phyloP scores from a whole-genome alignment of 306 rosid genomes.

The Ziziphus jujuba region DNA sequence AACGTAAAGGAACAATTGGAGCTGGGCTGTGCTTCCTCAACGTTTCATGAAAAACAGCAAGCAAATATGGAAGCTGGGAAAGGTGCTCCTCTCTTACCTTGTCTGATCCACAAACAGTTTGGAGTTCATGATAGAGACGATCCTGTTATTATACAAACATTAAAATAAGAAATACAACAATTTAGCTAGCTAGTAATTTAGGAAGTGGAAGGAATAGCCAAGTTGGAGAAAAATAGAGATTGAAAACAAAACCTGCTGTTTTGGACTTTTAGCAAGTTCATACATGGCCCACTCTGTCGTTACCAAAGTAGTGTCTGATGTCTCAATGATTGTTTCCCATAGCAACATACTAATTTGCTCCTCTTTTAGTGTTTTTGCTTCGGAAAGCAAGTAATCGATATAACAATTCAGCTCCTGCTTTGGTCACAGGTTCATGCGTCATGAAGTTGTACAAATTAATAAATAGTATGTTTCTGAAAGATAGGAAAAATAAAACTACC shows the following conservation, averaged over 20 bases:
- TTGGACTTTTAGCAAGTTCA: slow-evolving; percentile 72
- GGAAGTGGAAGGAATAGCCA: neutral
- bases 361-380: slow-evolving; percentile 57
- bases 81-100: slow-evolving; percentile 61
- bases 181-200: neutral
- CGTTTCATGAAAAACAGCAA: slow-evolving; percentile 88
- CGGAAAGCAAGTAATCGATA: slow-evolving; percentile 59
- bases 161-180: neutral
- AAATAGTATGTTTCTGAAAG: neutral
- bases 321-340: slow-evolving; percentile 84
- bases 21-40: slow-evolving; percentile 75
- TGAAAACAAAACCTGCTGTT: slow-evolving; percentile 52
- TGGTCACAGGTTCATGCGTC: neutral
- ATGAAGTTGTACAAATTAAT: neutral
- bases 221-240: neutral
- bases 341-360: slow-evolving; percentile 64
- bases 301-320: slow-evolving; percentile 78
- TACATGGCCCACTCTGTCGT: slow-evolving; percentile 90
- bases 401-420: slow-evolving; percentile 63
- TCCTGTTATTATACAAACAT: slow-evolving; percentile 38
- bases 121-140: slow-evolving; percentile 51
- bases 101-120: slow-evolving; percentile 50
- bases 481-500: slow-evolving; percentile 30
- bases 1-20: slow-evolving; percentile 71
- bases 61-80: slow-evolving; percentile 61